Evolutionary conservation across 1,139 yeast species (phyloP).

Genomic region (Eremothecium gossypii): DNA sequence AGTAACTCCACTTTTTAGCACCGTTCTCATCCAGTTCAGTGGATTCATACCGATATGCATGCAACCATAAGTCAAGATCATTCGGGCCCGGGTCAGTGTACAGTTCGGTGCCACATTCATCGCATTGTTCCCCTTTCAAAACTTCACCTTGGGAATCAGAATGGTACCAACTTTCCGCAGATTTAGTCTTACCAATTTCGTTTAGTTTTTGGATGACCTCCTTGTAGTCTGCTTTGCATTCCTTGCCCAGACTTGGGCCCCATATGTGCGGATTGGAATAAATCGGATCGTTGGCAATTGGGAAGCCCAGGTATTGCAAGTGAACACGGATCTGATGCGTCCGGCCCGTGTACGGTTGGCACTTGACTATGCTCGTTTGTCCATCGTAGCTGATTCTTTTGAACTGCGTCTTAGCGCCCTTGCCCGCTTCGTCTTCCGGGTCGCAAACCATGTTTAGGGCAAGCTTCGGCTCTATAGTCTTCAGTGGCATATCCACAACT

Average conservation of each 20-base stretch:
- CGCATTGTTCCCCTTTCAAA: conserved; percentile 50
- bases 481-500: conserved; percentile 57
- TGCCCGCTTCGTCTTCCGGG: conserved; percentile 48
- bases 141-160: conserved; percentile 50
- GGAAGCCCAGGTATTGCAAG: conserved; percentile 74
- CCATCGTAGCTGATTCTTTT: conserved; percentile 37
- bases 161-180: conserved; percentile 62
- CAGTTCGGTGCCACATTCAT: conserved; percentile 58
- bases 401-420: conserved; percentile 45
- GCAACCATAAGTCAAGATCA: conserved; percentile 82
- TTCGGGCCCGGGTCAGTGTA: conserved; percentile 84
- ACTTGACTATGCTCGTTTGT: conserved; percentile 59
- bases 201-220: conserved; percentile 43
- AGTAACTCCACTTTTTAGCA: conserved; percentile 54
- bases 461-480: conserved; percentile 67
- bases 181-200: conserved; percentile 56
- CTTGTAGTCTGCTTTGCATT: conserved; percentile 41
- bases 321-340: conserved; percentile 95
- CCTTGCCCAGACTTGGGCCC: conserved; percentile 64
- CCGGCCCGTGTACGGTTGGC: conserved; percentile 83
- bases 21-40: conserved; percentile 30
- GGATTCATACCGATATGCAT: conserved; percentile 73
- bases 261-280: conserved; percentile 67
- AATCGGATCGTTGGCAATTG: conserved; percentile 92
- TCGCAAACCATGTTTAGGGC: conserved; percentile 57